A percentile compares a stretch with the other conserved stretches of the same genome.
Evolutionary conservation across 2,329 filamentous ascomycete species (phyloP).

Genomic region (Ustulina deusta): DNA sequence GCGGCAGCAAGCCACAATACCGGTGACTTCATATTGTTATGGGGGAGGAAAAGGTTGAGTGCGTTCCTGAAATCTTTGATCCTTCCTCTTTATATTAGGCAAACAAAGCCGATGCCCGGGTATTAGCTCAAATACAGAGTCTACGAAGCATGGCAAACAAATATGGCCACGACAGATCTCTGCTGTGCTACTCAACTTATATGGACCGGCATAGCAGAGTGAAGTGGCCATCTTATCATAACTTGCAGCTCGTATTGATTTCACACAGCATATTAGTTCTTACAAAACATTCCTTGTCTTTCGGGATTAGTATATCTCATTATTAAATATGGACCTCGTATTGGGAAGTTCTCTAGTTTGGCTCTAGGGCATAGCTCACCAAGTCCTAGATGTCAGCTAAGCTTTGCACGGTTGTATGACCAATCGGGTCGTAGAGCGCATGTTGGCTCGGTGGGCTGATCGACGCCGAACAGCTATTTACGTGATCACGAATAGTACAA

Average conservation of each 20-base stretch:
- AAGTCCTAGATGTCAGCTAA: neutral
- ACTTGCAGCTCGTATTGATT: neutral
- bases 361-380: neutral
- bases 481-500: too few relatives aligned
- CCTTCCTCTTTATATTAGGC: neutral
- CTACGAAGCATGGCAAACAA: neutral
- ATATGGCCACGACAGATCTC: neutral
- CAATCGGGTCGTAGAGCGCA: neutral
- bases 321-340: constrained; percentile 1
- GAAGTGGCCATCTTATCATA: neutral
- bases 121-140: neutral
- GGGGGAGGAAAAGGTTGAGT: neutral
- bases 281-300: neutral
- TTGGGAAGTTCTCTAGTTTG: neutral
- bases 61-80: constrained; percentile 3
- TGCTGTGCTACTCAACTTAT: neutral
- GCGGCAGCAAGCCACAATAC: constrained; percentile 9
- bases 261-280: neutral
- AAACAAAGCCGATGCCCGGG: neutral
- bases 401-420: too few relatives aligned
- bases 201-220: neutral
- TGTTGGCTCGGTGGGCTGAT: neutral
- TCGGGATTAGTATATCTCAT: neutral
- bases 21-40: constrained; percentile 26
- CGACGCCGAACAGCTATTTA: neutral